Evolutionary conservation across 345 rosid species (phyloP).

Genomic region (Nephelium lappaceum): DNA sequence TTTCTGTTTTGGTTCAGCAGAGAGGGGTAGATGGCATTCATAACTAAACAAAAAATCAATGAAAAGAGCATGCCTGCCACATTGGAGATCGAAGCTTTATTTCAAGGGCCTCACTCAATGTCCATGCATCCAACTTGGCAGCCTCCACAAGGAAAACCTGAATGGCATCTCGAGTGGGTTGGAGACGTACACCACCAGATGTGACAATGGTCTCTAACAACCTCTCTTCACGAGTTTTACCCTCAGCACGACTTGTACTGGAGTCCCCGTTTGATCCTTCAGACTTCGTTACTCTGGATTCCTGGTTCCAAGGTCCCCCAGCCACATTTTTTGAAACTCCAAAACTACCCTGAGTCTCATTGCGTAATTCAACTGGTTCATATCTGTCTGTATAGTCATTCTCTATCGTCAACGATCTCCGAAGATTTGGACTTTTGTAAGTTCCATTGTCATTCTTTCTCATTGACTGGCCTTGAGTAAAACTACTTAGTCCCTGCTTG

Average conservation of each 20-base stretch:
- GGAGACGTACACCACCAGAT: conserved; percentile 91
- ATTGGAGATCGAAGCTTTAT: conserved; percentile 81
- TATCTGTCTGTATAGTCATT: conserved; percentile 62
- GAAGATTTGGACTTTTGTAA: conserved; percentile 83
- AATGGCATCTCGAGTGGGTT: conserved; percentile 94
- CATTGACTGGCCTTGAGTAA: conserved; percentile 65
- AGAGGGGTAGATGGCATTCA: background rate
- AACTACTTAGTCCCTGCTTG: conserved; percentile 84
- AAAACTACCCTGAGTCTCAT: conserved; percentile 47
- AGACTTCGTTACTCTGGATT: conserved; percentile 41
- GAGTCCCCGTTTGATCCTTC: conserved; percentile 49
- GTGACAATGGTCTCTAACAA: conserved; percentile 92
- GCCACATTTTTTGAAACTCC: conserved; percentile 47
- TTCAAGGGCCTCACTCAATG: conserved; percentile 78
- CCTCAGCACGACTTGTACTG: conserved; percentile 46
- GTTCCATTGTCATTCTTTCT: conserved; percentile 77
- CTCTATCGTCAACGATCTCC: conserved; percentile 84
- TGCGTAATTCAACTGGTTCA: conserved; percentile 63
- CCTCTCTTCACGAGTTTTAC: conserved; percentile 84
- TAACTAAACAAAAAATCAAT: conserved; percentile 11
- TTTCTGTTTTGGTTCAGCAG: background rate
- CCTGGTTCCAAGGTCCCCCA: conserved; percentile 68
- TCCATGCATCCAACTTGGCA: conserved; percentile 75
- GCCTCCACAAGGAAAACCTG: conserved; percentile 85
- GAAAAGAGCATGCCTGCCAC: conserved; percentile 75